Evolutionary conservation across 2,329 filamentous ascomycete genomes (phyloP).

Genomic region (Verticillium isaacii): DNA sequence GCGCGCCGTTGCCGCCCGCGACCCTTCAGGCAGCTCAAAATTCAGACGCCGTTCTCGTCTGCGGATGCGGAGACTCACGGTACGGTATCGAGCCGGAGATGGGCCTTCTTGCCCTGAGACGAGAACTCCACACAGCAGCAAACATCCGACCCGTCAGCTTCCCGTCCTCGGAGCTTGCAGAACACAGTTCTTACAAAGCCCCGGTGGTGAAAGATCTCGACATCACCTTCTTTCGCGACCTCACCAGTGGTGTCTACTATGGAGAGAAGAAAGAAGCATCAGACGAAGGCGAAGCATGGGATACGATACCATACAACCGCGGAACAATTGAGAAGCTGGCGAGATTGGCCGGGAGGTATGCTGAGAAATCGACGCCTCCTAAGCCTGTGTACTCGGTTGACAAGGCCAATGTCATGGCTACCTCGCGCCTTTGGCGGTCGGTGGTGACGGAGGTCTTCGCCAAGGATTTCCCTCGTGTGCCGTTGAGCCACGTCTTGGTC

Average conservation of each 20-base stretch:
- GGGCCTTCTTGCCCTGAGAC: conserved; percentile 67
- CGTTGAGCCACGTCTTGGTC: conserved; percentile 14
- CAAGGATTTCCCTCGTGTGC: conserved; percentile 14
- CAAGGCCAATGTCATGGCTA: conserved; percentile 20
- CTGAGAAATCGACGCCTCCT: conserved; percentile 49
- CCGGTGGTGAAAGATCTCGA: conserved; percentile 64
- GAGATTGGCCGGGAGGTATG: conserved; percentile 61
- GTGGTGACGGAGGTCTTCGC: conserved; percentile 11
- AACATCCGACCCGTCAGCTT: conserved; percentile 77
- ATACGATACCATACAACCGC: conserved; percentile 68
- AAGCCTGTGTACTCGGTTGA: conserved; percentile 32
- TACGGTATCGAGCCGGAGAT: conserved; percentile 63
- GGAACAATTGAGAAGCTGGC: conserved; percentile 68
- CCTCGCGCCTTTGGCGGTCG: conserved; percentile 16
- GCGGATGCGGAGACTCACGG: conserved; percentile 8
- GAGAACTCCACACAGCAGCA: conserved; percentile 47
- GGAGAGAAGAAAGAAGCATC: conserved; percentile 46
- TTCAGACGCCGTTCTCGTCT: conserved; percentile 7
- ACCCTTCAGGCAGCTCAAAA: conserved; percentile 8
- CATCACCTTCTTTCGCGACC: conserved; percentile 72
- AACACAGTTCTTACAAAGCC: conserved; percentile 65
- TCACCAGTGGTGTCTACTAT: conserved; percentile 76
- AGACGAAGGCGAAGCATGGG: conserved; percentile 59
- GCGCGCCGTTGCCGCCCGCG: conserved; percentile 1
- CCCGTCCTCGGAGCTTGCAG: conserved; percentile 63